Evolutionary conservation across 164 flowering plant genomes (phyloP).

Genomic region (Santalum album): DNA sequence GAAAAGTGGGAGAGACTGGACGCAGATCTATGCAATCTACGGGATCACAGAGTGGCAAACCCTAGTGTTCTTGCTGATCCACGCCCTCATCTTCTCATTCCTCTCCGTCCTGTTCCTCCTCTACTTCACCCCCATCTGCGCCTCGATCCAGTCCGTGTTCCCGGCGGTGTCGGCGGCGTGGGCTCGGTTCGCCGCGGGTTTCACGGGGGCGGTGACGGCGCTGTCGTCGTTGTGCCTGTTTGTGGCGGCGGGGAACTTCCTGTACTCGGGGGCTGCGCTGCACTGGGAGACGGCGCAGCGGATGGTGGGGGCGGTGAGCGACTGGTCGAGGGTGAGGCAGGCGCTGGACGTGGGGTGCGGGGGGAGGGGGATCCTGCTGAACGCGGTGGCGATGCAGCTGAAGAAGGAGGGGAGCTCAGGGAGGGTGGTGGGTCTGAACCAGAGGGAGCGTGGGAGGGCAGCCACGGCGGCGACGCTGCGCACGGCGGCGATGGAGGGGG

Average conservation of each 20-base stretch:
- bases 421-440: conserved; percentile 78
- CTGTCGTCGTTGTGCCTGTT: conserved; percentile 68
- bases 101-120: conserved; percentile 50
- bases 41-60: conserved; percentile 87
- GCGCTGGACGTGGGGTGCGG: conserved; percentile 95
- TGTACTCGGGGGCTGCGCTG: conserved; percentile 67
- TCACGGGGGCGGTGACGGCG: conserved; percentile 68
- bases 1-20: conserved; percentile 64
- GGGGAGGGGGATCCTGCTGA: conserved; percentile 80
- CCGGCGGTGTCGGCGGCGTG: conserved; percentile 31
- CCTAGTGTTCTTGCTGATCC: conserved; percentile 45
- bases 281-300: conserved; percentile 82
- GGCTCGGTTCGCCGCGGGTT: conserved; percentile 49
- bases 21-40: conserved; percentile 88
- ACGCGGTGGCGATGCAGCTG: conserved; percentile 83
- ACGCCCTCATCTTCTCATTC: conserved; percentile 52
- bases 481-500: conserved; percentile 73
- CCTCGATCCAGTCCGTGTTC: conserved; percentile 27
- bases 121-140: conserved; percentile 49
- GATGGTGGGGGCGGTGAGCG: conserved; percentile 48
- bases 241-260: conserved; percentile 69
- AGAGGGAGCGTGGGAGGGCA: conserved; percentile 26
- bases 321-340: conserved; percentile 74
- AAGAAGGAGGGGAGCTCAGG: conserved; percentile 51
- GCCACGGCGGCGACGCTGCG: conserved; percentile 44